Evolutionary conservation across 805 yeast genomes (phyloP).

Genomic region (Saccharomycopsis fermentans): DNA sequence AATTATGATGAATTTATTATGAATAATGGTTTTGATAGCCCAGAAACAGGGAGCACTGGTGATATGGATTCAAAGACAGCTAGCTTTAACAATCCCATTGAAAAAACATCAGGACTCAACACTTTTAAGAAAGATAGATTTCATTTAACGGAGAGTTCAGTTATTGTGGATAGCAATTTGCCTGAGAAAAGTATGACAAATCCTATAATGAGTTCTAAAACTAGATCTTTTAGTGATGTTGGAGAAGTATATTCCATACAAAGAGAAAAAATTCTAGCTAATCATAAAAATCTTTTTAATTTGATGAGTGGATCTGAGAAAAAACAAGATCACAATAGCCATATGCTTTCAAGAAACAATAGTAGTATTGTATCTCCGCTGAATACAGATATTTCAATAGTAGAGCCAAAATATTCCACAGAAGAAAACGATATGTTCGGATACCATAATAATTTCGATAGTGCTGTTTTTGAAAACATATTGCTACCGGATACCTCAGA

Average conservation of each 20-base stretch:
- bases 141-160: neutral
- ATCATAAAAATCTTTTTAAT: neutral
- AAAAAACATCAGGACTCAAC: neutral
- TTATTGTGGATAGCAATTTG: neutral
- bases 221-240: neutral
- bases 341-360: neutral
- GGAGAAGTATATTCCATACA: neutral
- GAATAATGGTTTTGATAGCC: neutral
- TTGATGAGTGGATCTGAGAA: conserved; percentile 1
- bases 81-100: neutral
- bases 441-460: conserved; percentile 4
- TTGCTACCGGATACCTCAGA: conserved; percentile 8
- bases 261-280: neutral
- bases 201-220: neutral
- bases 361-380: neutral
- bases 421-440: neutral
- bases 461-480: conserved; percentile 5
- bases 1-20: neutral
- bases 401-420: neutral
- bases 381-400: neutral
- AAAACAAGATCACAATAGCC: neutral
- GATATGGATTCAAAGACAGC: neutral
- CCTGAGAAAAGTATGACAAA: neutral
- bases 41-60: neutral
- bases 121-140: neutral